Conservation (phyloP, 768 basidiomycete species). For the Phlebiopsis gigantea region DNA sequence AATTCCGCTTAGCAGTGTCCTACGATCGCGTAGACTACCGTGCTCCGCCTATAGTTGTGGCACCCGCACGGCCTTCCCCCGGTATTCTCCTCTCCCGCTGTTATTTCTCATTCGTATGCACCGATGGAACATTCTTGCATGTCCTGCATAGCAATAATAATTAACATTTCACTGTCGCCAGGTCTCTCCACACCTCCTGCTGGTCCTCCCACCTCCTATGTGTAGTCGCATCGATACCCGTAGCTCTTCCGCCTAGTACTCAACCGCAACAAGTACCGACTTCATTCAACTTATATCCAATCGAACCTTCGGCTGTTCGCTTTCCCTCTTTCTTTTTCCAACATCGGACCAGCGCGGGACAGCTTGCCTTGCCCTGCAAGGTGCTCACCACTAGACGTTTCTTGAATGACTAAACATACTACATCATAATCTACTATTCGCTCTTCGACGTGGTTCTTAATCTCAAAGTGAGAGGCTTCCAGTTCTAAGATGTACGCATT, state of each 20-base stretch:
- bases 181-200: no score
- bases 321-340: neutral
- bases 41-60: neutral
- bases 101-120: neutral
- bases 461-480: neutral
- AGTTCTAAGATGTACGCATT: no score
- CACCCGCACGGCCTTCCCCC: neutral
- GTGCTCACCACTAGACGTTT: neutral
- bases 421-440: neutral
- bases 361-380: neutral
- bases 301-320: neutral
- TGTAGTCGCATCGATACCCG: constrained; percentile 12
- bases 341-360: neutral
- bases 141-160: constrained; percentile 1
- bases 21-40: neutral
- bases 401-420: no score
- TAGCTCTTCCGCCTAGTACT: constrained; percentile 6
- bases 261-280: neutral
- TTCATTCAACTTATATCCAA: neutral
- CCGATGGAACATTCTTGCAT: constrained; percentile 6
- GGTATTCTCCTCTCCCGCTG: neutral
- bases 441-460: neutral
- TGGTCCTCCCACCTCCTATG: neutral
- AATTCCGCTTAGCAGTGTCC: neutral
- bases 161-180: neutral